Conservation (phyloP, 177 flowering plant species). For the Tripterygium wilfordii region DNA sequence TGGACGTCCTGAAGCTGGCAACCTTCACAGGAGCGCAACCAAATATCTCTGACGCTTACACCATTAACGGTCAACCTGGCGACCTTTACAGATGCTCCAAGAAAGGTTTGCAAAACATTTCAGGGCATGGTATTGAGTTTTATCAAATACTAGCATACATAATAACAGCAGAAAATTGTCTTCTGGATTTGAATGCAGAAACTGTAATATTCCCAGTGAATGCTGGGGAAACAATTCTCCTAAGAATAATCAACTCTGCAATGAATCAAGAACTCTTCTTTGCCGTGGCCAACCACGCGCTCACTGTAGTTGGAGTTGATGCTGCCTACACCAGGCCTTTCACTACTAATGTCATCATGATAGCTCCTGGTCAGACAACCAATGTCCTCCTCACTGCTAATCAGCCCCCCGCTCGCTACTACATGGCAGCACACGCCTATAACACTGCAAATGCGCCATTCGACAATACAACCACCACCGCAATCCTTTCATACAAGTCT, state of each 20-base stretch:
- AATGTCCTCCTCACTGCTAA: constrained; percentile 63
- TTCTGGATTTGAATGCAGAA: constrained; percentile 35
- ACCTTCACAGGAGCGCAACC: constrained; percentile 67
- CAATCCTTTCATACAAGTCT: constrained; percentile 59
- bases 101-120: constrained; percentile 33
- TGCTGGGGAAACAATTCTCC: constrained; percentile 55
- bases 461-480: constrained; percentile 80
- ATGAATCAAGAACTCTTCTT: constrained; percentile 68
- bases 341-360: constrained; percentile 45
- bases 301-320: constrained; percentile 63
- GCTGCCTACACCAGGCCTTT: constrained; percentile 67
- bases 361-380: constrained; percentile 82
- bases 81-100: constrained; percentile 72
- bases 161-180: too few relatives aligned
- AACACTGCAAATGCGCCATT: constrained; percentile 48
- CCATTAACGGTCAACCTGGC: constrained; percentile 87
- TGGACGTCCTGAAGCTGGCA: constrained; percentile 44
- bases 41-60: constrained; percentile 74
- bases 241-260: constrained; percentile 65
- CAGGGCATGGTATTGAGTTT: neutral
- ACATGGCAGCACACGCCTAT: constrained; percentile 77
- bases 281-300: constrained; percentile 52
- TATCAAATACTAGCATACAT: too few relatives aligned
- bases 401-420: constrained; percentile 59
- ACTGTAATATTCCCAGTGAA: constrained; percentile 40